Evolutionary conservation across 1,284 basidiomycete species (phyloP), one percentile per base, ranked within the genome.

Genomic region (Ceratobasidium sp.): DNA sequence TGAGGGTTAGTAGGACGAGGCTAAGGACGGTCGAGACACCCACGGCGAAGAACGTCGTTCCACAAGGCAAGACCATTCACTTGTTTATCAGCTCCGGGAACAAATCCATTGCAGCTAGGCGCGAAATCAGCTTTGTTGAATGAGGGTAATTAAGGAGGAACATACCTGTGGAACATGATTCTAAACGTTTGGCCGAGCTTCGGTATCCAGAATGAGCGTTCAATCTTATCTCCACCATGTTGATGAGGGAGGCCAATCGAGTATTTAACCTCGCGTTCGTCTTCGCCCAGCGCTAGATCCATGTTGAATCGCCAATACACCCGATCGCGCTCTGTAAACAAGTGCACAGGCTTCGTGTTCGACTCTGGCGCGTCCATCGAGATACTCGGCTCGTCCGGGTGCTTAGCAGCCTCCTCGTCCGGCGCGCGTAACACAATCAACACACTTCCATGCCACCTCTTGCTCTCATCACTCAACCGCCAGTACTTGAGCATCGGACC

Each of bases 281-380:
- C 72, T 20, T 76, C 46, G 6, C 61, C 72, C 1, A 76, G 61
- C 18, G 72, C 61, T 4, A 56, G 13, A 49, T 76, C 61, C 18
- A 76, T 61, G 44, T 76, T 51, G 72, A 76, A 66, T 7, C 72
- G 72, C 72, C 72, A 76, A 60, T 76, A 76, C 33, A 76, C 61
- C 33, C 72, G 72, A 56, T 76, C 72, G 18, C 72, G 72, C 39
- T 76, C 72, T 3, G 72, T 76, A 56, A 76, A 76, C 51, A 76
- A 42, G 42, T 76, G 72, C 13, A 66, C 72, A 12, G 61, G 49
- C 39, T 44, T 64, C 49, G 72, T 76, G 33, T 63, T 46, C 20
- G 72, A 76, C 28, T 66, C 61, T 39, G 44, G 44, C 39, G 60
- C 72, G 40, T 76, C 72, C 46, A 76, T 1, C 2, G 72, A 76